Percentiles rank a stretch among this genome's conserved stretches.
phyloP scores from a whole-genome alignment of 2,329 filamentous ascomycete species.

The Juglanconis oblonga region DNA sequence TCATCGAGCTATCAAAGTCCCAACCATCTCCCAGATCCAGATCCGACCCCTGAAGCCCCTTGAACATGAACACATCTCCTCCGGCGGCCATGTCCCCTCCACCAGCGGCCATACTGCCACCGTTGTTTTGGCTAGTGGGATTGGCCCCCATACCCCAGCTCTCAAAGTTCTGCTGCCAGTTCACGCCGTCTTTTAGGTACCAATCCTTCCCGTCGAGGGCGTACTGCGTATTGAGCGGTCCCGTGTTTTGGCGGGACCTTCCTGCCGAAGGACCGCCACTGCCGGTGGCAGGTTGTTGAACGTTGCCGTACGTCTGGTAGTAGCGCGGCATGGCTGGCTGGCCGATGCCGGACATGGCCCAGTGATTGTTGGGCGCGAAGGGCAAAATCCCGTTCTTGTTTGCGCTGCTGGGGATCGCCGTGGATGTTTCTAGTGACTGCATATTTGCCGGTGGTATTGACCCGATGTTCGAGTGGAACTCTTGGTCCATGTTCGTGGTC shows the following conservation, averaged over 20 bases:
- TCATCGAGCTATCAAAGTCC: constrained; percentile 26
- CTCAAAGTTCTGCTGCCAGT: constrained; percentile 58
- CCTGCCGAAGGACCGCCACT: constrained; percentile 21
- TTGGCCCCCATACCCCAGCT: constrained; percentile 42
- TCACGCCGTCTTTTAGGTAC: constrained; percentile 56
- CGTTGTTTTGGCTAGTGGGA: background rate
- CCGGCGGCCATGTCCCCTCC: constrained; percentile 16
- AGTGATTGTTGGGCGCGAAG: constrained; percentile 19
- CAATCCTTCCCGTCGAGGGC: constrained; percentile 53
- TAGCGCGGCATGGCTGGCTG: constrained; percentile 27
- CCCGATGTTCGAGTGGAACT: constrained; percentile 24
- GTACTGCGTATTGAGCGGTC: constrained; percentile 31
- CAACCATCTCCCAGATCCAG: constrained; percentile 21
- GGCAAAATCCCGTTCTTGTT: constrained; percentile 6
- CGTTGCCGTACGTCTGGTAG: constrained; percentile 25
- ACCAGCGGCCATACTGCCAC: background rate
- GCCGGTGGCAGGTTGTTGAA: constrained; percentile 17
- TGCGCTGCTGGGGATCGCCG: constrained; percentile 15
- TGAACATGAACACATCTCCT: constrained; percentile 27
- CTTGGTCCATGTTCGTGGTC: constrained; percentile 8
- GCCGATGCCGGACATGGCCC: constrained; percentile 24
- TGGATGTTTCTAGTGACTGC: constrained; percentile 15
- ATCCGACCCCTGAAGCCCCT: constrained; percentile 20
- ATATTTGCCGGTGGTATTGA: constrained; percentile 24
- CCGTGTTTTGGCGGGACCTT: constrained; percentile 17